These are phyloP conservation scores for Bocquillonia castaneifolia DNA, from an alignment of 441 rosid genomes.

Conservation along the genomic window DNA sequence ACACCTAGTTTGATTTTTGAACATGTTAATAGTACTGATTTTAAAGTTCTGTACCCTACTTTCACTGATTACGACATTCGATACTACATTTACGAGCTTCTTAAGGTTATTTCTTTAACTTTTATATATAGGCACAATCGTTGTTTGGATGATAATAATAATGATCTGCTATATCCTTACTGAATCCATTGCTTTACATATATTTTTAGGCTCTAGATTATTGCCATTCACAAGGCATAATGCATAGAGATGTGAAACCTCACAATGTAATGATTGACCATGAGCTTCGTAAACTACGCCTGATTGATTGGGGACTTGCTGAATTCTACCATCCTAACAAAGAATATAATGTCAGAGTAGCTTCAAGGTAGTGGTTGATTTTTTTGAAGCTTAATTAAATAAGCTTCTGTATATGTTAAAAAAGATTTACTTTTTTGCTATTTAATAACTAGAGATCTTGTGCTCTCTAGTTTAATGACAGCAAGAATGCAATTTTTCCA, in stretches of 20 bases:
- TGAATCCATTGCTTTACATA: too few relatives aligned
- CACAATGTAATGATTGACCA: slow-evolving; percentile 98
- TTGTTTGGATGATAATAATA: too few relatives aligned
- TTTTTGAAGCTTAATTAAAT: too few relatives aligned
- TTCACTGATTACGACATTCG: slow-evolving; percentile 94
- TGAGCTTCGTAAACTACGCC: slow-evolving; percentile 87
- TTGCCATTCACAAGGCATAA: slow-evolving; percentile 95
- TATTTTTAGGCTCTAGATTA: slow-evolving; percentile 71
- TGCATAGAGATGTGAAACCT: slow-evolving; percentile 98
- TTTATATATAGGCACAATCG: too few relatives aligned
- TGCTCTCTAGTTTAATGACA: too few relatives aligned
- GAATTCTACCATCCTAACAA: slow-evolving; percentile 94
- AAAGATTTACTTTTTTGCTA: too few relatives aligned
- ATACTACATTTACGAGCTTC: slow-evolving; percentile 89
- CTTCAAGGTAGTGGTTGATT: slow-evolving; percentile 61
- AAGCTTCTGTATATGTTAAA: too few relatives aligned
- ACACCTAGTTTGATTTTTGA: slow-evolving; percentile 95
- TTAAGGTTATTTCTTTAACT: slow-evolving; percentile 52
- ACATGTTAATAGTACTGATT: slow-evolving; percentile 87
- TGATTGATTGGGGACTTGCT: slow-evolving; percentile 98
- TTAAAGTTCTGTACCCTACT: slow-evolving; percentile 88
- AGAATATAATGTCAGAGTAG: slow-evolving; percentile 93
- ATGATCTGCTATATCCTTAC: too few relatives aligned
- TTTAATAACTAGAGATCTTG: too few relatives aligned
- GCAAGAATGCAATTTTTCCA: too few relatives aligned